Evolutionary conservation across 495 filamentous ascomycete species (phyloP).

Genomic region (Sphaerosporella brunnea): DNA sequence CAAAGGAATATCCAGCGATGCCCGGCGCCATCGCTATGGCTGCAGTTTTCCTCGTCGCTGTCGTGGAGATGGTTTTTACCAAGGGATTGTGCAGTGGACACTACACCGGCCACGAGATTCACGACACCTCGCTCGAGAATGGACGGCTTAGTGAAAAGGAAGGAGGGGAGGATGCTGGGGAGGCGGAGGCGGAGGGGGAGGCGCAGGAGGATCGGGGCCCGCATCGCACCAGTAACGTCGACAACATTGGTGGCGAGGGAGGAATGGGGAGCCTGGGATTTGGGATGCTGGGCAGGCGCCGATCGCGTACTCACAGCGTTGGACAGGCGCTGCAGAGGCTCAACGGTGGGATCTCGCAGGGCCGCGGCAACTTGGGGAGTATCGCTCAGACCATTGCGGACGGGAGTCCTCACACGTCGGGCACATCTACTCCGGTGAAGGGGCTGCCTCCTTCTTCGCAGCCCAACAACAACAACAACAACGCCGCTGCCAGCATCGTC

Average conservation of each 20-base stretch:
- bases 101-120: conserved; percentile 31
- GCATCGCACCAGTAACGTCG: conserved; percentile 8
- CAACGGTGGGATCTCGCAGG: background rate
- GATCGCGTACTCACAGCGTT: conserved; percentile 18
- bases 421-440: background rate
- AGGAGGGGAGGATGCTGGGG: background rate
- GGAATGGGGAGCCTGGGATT: conserved; percentile 23
- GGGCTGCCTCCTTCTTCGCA: background rate
- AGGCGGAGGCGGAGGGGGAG: background rate
- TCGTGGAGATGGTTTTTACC: conserved; percentile 60
- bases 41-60: conserved; percentile 55
- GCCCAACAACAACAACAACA: background rate
- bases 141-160: conserved; percentile 12
- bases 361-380: background rate
- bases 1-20: conserved; percentile 52
- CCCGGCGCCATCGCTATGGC: conserved; percentile 64
- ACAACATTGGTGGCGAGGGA: conserved; percentile 20
- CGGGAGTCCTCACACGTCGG: background rate
- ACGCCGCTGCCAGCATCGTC: background rate
- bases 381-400: background rate
- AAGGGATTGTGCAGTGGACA: conserved; percentile 24
- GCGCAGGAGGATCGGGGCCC: background rate
- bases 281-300: conserved; percentile 23
- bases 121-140: conserved; percentile 26
- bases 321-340: conserved; percentile 17